Conservation (phyloP, 257 asterid genomes). For the Salvia rosmarinus region DNA sequence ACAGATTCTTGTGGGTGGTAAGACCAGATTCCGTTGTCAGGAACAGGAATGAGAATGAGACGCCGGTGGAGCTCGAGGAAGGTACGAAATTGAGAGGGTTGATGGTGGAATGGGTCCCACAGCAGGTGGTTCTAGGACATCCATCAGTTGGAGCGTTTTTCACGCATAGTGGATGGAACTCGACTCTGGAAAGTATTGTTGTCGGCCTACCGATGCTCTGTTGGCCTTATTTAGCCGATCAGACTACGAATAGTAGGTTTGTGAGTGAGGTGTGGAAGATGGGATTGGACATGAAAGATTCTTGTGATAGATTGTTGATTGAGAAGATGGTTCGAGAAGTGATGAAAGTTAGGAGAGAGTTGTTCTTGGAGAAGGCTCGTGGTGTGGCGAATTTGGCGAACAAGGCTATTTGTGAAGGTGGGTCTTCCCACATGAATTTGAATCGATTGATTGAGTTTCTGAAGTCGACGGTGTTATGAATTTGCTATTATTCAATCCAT, state of each 20-base stretch:
- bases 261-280: constrained; percentile 61
- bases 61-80: constrained; percentile 32
- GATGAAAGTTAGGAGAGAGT: constrained; percentile 48
- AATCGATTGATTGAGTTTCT: constrained; percentile 30
- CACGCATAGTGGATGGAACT: constrained; percentile 52
- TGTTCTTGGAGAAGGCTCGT: constrained; percentile 38
- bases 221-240: constrained; percentile 48
- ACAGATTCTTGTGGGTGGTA: constrained; percentile 55
- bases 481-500: not conserved
- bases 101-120: constrained; percentile 61
- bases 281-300: constrained; percentile 66
- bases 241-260: constrained; percentile 51
- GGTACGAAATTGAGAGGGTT: constrained; percentile 44
- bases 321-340: constrained; percentile 49
- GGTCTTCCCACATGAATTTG: constrained; percentile 42
- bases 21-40: constrained; percentile 45
- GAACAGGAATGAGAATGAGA: not conserved
- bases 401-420: constrained; percentile 47
- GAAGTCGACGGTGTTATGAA: constrained; percentile 20
- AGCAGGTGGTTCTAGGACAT: constrained; percentile 53
- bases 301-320: constrained; percentile 41
- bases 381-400: constrained; percentile 42
- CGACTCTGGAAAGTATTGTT: constrained; percentile 35
- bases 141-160: constrained; percentile 47
- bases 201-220: constrained; percentile 41